Percentiles rank a stretch among this genome's conserved stretches.
These are phyloP conservation scores for Aureobasidium vineae DNA, from an alignment of 2,329 filamentous ascomycete species.

Conservation along the genomic window DNA sequence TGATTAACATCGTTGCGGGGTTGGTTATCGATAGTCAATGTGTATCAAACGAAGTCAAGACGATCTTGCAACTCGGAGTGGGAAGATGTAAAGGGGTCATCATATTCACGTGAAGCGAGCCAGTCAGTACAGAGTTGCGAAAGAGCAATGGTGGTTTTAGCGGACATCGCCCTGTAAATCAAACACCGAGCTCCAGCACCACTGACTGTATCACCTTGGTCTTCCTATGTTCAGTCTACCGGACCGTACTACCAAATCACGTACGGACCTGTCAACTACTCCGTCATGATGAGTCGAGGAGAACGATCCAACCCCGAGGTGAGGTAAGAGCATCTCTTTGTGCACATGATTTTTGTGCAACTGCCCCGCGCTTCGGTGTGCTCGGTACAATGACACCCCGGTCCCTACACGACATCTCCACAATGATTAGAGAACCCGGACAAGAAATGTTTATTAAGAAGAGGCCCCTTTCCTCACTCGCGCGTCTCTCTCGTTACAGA, in stretches of 20 bases:
- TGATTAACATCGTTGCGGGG: neutral
- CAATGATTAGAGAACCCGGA: neutral
- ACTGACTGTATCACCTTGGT: neutral
- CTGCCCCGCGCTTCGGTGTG: neutral
- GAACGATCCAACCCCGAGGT: neutral
- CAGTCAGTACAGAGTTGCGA: too few species aligned
- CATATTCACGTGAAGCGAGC: neutral
- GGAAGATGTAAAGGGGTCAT: neutral
- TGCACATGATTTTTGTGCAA: neutral
- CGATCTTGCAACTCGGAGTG: too few species aligned
- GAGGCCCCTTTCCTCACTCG: neutral
- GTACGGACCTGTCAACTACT: neutral
- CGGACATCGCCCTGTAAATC: neutral
- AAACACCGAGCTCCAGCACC: neutral
- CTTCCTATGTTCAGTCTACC: neutral
- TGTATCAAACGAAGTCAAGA: neutral
- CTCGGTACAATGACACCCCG: slow-evolving; percentile 18
- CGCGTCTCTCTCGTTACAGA: neutral
- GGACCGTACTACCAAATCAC: neutral
- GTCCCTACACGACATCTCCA: slow-evolving; percentile 8
- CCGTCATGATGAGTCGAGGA: neutral
- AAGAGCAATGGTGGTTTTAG: neutral
- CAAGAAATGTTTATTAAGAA: slow-evolving; percentile 15
- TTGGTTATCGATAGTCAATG: neutral
- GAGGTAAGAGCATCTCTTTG: neutral